Evolutionary conservation across 352 stramenopile genomes (phyloP), one percentile per base, ranked within the genome.

Genomic region (Phytopythium kandeliae): DNA sequence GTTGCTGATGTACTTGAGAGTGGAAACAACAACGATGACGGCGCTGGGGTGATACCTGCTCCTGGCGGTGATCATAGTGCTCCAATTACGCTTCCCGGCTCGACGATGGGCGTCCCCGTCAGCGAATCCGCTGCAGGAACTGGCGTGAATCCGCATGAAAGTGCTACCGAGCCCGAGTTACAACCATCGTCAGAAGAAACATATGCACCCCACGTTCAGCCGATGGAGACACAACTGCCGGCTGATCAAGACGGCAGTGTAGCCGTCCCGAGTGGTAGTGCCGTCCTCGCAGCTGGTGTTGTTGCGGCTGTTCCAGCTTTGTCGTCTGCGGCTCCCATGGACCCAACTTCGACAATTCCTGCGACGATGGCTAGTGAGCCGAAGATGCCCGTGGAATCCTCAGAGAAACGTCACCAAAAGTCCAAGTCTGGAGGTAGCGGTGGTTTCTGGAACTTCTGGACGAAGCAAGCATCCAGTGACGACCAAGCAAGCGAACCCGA

Each of bases 401-500:
- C 37, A 3, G 30, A 65, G 48, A 65, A 43, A 16, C 53, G 28
- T 9, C 59, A 34, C 4, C 44, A 47, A 9, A 46, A 42, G 37
- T 40, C n/a, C 22, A 66, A 44, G 38, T 44, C 38, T 12, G 38
- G 38, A 12, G 38, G 54, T 9, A 48, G 53, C 35, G 57, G 46
- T 21, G 59, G 54, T 12, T 66, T 66, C 59, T 66, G 59, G 59
- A 48, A 52, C 16, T 59, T 66, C 49, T 66, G 57, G n/a, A 28
- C 33, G n/a, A 62, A 58, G 34, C 30, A 40, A 33, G 30, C 31
- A 21, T 33, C 30, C 0, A 33, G 33, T 28, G 31, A 13, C 4
- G 33, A 33, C 6, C 3, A 51, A 19, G 19, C n/a, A 13, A 11
- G 19, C 15, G 25, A 38, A 13, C 30, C 10, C 8, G 42, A 35